A percentile compares a stretch with the other conserved stretches of the same genome.
Evolutionary conservation across 176 grass and related monocot species (phyloP).

Genomic region (Cenchrus fungigraminus): DNA sequence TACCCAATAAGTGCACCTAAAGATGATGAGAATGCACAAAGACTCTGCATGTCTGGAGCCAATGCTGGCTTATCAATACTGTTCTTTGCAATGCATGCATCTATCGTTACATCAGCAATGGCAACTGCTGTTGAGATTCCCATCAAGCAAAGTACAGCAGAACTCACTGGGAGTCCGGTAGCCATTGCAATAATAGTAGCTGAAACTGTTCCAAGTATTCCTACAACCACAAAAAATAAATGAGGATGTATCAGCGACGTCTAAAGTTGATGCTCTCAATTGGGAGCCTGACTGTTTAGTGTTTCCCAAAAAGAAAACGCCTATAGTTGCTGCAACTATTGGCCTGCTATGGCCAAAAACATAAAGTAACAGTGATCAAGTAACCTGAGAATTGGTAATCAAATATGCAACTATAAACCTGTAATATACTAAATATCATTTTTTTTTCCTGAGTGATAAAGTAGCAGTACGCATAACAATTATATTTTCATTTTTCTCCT

Average conservation of each 20-base stretch:
- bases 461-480: not conserved
- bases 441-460: not conserved
- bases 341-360: not conserved
- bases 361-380: not conserved
- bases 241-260: not conserved
- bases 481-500: constrained; percentile 15
- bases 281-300: not conserved
- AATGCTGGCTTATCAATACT: constrained; percentile 82
- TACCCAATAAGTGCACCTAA: constrained; percentile 79
- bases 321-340: constrained; percentile 15
- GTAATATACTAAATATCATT: not conserved
- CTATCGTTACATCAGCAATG: constrained; percentile 86
- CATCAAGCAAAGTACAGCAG: constrained; percentile 72
- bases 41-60: constrained; percentile 90
- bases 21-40: constrained; percentile 75
- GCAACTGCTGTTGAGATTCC: constrained; percentile 73
- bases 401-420: not conserved
- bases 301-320: not conserved
- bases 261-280: not conserved
- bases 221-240: constrained; percentile 45
- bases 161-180: constrained; percentile 49
- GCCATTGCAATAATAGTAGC: constrained; percentile 53
- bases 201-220: constrained; percentile 58
- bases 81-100: constrained; percentile 92
- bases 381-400: not conserved